These are phyloP conservation scores for Metschnikowia aberdeeniae DNA, from an alignment of 805 yeast genomes.

Conservation along the genomic window DNA sequence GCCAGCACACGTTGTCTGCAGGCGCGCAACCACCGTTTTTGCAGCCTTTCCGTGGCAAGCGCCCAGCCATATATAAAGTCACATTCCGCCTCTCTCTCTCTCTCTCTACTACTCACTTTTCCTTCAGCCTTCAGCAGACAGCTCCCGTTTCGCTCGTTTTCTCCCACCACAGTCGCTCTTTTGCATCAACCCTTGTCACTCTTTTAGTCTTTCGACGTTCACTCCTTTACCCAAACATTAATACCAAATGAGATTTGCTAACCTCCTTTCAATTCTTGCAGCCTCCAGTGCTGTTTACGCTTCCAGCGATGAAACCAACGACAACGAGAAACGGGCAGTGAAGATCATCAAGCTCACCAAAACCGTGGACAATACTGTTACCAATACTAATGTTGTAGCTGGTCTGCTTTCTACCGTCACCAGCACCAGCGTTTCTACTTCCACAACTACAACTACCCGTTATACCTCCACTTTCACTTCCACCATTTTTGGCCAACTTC, in stretches of 20 bases:
- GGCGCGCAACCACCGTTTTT: constrained; percentile 4
- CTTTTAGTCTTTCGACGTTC: constrained; percentile 2
- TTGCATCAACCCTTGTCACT: constrained; percentile 14
- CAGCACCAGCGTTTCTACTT: constrained; percentile 25
- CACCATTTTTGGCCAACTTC: constrained; percentile 37
- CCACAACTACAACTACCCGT: constrained; percentile 35
- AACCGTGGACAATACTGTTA: constrained; percentile 33
- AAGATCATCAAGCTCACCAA: constrained; percentile 32
- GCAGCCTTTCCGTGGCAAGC: constrained; percentile 1
- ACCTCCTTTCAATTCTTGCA: constrained; percentile 11
- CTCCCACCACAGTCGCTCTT: constrained; percentile 12
- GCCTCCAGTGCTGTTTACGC: constrained; percentile 7
- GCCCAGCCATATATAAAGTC: background rate
- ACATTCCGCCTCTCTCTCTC: background rate
- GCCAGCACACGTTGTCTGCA: constrained; percentile 1
- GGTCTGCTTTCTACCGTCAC: constrained; percentile 30
- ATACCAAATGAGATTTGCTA: constrained; percentile 10
- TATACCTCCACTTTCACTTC: constrained; percentile 44
- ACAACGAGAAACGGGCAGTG: constrained; percentile 11
- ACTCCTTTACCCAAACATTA: background rate
- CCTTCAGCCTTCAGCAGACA: background rate
- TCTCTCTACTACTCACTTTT: background rate
- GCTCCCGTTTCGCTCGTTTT: background rate
- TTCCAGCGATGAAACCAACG: background rate
- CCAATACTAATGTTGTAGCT: constrained; percentile 30